Percentiles rank a stretch among this genome's conserved stretches.
phyloP scores from a whole-genome alignment of 2,329 filamentous ascomycete genomes.

The Fusarium acutatum region DNA sequence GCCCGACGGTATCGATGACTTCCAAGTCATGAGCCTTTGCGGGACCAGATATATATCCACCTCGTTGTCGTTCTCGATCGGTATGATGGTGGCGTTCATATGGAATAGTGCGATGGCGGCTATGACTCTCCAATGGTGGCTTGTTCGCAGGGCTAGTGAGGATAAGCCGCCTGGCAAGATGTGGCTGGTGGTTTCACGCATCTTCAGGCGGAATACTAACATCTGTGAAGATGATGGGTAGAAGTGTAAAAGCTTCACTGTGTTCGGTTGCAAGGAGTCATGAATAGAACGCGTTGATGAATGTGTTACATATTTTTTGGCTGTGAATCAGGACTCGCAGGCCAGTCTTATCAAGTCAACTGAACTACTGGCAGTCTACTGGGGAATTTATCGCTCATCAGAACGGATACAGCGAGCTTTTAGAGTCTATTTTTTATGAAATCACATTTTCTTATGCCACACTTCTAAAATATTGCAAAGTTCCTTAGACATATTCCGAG shows the following conservation, averaged over 20 bases:
- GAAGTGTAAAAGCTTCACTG: background rate
- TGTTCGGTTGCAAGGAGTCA: accelerated
- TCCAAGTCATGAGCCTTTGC: background rate
- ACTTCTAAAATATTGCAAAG: accelerated
- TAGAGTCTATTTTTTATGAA: background rate
- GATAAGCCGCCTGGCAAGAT: background rate
- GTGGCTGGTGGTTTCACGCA: background rate
- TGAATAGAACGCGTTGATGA: background rate
- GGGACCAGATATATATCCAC: background rate
- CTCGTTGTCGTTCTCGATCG: accelerated
- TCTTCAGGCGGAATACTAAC: background rate
- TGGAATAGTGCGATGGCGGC: background rate
- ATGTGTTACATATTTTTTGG: background rate
- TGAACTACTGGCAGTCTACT: background rate
- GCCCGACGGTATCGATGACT: background rate
- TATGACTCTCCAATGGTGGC: background rate
- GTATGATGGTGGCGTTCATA: background rate
- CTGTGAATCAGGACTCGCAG: too few species aligned
- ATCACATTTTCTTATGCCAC: accelerated
- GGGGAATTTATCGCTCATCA: background rate
- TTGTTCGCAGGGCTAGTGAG: background rate
- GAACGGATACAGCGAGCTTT: accelerated
- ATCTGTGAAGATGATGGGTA: background rate
- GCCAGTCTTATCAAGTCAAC: background rate
- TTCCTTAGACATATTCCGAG: accelerated